A percentile compares a stretch with the other conserved stretches of the same genome.
These are phyloP conservation scores for Proliferodiscus dingleyae DNA, from an alignment of 2,329 filamentous ascomycete species.

Conservation along the genomic window DNA sequence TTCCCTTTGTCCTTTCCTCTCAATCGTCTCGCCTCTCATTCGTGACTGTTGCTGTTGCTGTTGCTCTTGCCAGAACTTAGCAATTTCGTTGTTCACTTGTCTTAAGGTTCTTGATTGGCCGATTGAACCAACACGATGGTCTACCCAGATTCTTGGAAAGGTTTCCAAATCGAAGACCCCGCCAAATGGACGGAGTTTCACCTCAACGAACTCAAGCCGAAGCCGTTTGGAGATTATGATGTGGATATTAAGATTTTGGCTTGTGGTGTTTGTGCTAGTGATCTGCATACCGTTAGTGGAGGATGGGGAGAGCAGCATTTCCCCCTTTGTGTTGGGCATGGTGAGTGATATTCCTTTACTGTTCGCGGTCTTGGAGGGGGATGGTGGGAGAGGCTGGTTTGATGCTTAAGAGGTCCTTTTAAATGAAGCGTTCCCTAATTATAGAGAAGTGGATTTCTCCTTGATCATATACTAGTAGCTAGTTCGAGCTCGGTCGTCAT, in stretches of 20 bases:
- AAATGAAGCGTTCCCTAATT: too few species aligned
- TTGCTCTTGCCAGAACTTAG: too few species aligned
- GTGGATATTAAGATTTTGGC: conserved; percentile 83
- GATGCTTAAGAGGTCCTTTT: too few species aligned
- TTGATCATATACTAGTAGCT: too few species aligned
- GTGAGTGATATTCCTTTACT: conserved; percentile 20
- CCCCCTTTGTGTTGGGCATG: conserved; percentile 48
- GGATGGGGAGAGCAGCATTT: conserved; percentile 47
- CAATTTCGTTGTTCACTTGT: too few species aligned
- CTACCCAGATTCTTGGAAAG: conserved; percentile 55
- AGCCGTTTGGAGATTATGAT: conserved; percentile 82
- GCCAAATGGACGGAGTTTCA: conserved; percentile 30
- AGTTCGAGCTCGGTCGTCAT: too few species aligned
- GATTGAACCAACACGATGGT: conserved; percentile 19
- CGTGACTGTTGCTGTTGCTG: too few species aligned
- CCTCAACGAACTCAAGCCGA: conserved; percentile 63
- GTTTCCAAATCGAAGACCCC: conserved; percentile 49
- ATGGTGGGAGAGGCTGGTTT: neutral
- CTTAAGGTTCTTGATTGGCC: too few species aligned
- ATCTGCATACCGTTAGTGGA: conserved; percentile 65
- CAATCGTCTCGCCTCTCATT: too few species aligned
- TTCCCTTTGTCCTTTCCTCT: neutral
- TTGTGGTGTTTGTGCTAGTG: conserved; percentile 71
- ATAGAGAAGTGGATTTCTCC: too few species aligned
- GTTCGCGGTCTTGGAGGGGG: neutral